These are phyloP conservation scores for Aspergillus sp. DNA, from an alignment of 2,329 filamentous ascomycete genomes.

Conservation along the genomic window DNA sequence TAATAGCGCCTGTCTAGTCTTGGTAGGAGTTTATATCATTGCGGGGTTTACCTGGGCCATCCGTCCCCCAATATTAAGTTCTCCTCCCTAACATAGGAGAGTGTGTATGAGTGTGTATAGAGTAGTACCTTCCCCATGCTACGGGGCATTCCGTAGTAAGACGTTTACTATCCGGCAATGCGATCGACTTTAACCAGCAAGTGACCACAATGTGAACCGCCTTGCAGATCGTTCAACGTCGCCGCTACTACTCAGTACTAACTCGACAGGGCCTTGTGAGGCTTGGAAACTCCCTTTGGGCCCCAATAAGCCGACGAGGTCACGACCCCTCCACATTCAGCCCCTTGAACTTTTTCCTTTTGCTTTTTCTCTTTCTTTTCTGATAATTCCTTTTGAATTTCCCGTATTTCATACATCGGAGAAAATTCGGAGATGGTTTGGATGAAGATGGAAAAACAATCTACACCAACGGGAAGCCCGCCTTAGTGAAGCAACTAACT, in stretches of 20 bases:
- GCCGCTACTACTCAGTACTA: not conserved
- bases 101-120: not conserved
- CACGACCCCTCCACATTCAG: not conserved
- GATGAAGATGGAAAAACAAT: not conserved
- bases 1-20: not conserved
- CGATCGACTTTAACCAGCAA: not conserved
- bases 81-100: not conserved
- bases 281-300: conserved; percentile 14
- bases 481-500: not conserved
- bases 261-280: conserved; percentile 12
- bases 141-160: not conserved
- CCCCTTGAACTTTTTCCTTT: not conserved
- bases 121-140: not conserved
- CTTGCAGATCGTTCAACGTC: conserved; percentile 16
- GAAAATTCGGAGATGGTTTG: not conserved
- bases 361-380: not conserved
- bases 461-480: not conserved
- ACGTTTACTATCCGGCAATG: not conserved
- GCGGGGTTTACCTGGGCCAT: conserved; percentile 1
- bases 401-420: conserved; percentile 12
- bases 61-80: not conserved
- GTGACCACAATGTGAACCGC: conserved; percentile 12
- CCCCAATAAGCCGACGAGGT: conserved; percentile 9
- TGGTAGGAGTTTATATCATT: not conserved
- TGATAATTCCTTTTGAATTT: not conserved